Base-by-base conservation (phyloP, 2,329 filamentous ascomycete species). In the Drechmeria coniospora region DNA sequence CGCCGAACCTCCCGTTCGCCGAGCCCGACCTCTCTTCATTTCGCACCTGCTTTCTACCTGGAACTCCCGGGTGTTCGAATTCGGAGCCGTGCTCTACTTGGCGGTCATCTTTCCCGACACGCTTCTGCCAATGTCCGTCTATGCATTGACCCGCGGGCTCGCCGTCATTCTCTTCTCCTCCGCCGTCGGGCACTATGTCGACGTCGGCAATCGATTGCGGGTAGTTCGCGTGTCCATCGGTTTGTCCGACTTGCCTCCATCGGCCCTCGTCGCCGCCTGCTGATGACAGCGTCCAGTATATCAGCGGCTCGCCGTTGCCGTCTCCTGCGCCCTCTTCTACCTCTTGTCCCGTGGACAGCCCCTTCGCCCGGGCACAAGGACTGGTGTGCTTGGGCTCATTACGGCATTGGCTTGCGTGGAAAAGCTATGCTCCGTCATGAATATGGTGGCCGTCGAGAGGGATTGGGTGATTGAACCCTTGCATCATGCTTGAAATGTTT, bases 381-480 rank as follows among this genome's bases (percentile, higher is more conserved):
- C 28, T 27, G 8, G 34, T 37, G 3, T 59, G 10, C 49, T 65
- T 21, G 44, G 41, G 0, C 18, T 49, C 0, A 31, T 60, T 3
- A 57, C 65, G 0, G 12, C 68, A 1, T 50, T 81, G 24, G 74
- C 74, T 1, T 79, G 76, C 31, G 41, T 75, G 2, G 79, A 84
- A 49, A 84, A 83, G 45, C 48, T 81, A 7, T 61, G 59, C 10
- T 61, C 72, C 2, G 60, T 74, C 5, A 61, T 71, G 45, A 83
- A 82, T 43, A 58, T 68, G 1, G 66, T 83, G 1, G 59, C 78
- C 0, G 63, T 84, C 0, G 79, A 83, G 46, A 58, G 72, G 40
- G 79, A 84, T 39, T 82, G 78, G 77, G 62, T 70, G 36, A 42
- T 51, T n/a, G n/a, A n/a, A n/a, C n/a, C n/a, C n/a, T n/a, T n/a